Evolutionary conservation across 2,329 filamentous ascomycete species (phyloP).

Genomic region (Alternaria sp.): DNA sequence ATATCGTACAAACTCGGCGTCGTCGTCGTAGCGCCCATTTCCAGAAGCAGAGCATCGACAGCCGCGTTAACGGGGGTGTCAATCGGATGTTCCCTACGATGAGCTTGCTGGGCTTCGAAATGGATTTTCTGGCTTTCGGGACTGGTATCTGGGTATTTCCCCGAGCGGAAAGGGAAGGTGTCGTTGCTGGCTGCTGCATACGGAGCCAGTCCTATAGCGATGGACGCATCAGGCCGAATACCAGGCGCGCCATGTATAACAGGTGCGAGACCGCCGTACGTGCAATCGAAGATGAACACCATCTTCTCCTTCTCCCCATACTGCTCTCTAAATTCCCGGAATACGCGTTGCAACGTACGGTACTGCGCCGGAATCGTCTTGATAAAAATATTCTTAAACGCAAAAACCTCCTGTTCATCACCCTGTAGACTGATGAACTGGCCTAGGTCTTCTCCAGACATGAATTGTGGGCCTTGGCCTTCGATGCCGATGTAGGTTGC

Average conservation of each 20-base stretch:
- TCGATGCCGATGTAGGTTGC: slow-evolving; percentile 13
- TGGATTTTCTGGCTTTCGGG: slow-evolving; percentile 9
- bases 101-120: slow-evolving; percentile 8
- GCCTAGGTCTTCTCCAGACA: slow-evolving; percentile 21
- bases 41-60: slow-evolving; percentile 10
- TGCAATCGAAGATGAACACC: slow-evolving; percentile 53
- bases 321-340: slow-evolving; percentile 31
- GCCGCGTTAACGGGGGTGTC: slow-evolving; percentile 20
- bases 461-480: slow-evolving; percentile 11
- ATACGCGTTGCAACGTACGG: slow-evolving; percentile 41
- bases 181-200: slow-evolving; percentile 15
- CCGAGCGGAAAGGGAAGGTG: slow-evolving; percentile 19
- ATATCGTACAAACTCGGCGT: slow-evolving; percentile 27
- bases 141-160: slow-evolving; percentile 14
- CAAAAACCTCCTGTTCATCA: slow-evolving; percentile 38
- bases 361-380: slow-evolving; percentile 43
- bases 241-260: slow-evolving; percentile 44
- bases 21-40: slow-evolving; percentile 1
- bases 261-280: slow-evolving; percentile 44
- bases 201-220: slow-evolving; percentile 49
- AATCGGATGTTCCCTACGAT: slow-evolving; percentile 4
- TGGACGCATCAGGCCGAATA: slow-evolving; percentile 44
- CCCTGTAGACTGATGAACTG: slow-evolving; percentile 29
- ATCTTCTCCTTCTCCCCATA: slow-evolving; percentile 47
- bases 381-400: slow-evolving; percentile 46